A percentile compares a stretch with the other conserved stretches of the same genome.
phyloP scores from a whole-genome alignment of 1,139 yeast genomes.

The Scheffersomyces lignicola region DNA sequence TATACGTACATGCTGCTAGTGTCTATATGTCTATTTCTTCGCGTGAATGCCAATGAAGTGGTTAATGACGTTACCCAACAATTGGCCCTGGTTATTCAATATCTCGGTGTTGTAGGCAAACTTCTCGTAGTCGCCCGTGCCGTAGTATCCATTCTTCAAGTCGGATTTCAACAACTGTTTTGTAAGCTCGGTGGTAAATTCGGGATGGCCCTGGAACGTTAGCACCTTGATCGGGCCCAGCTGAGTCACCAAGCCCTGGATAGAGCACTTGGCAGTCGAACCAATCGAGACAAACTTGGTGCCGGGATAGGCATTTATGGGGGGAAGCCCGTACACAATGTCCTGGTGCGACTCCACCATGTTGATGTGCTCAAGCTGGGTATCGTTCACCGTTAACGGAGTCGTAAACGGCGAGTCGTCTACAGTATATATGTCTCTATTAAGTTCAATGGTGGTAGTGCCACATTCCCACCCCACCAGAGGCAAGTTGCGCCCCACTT shows the following conservation, averaged over 20 bases:
- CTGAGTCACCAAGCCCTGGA: slow-evolving; percentile 62
- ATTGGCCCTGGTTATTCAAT: slow-evolving; percentile 35
- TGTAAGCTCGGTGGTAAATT: slow-evolving; percentile 49
- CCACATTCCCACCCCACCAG: slow-evolving; percentile 76
- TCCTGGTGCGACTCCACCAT: slow-evolving; percentile 74
- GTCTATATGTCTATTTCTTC: neutral
- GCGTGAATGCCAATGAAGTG: slow-evolving; percentile 20
- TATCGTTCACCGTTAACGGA: slow-evolving; percentile 19
- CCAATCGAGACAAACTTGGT: slow-evolving; percentile 46
- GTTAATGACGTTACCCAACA: slow-evolving; percentile 33
- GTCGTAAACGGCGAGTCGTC: slow-evolving; percentile 31
- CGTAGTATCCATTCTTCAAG: slow-evolving; percentile 16
- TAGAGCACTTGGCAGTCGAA: slow-evolving; percentile 49
- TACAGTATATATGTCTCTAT: slow-evolving; percentile 35
- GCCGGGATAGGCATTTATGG: slow-evolving; percentile 17
- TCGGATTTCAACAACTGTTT: slow-evolving; percentile 25
- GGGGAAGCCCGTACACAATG: slow-evolving; percentile 49
- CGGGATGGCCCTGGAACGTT: slow-evolving; percentile 91
- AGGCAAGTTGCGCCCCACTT: slow-evolving; percentile 52
- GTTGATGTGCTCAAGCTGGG: slow-evolving; percentile 24
- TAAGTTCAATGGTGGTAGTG: slow-evolving; percentile 49
- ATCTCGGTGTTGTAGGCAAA: slow-evolving; percentile 27
- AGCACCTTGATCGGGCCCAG: slow-evolving; percentile 45
- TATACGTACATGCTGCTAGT: too few species aligned
- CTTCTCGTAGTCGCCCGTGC: slow-evolving; percentile 24